Evolutionary conservation across 1,284 basidiomycete genomes (phyloP).

Genomic region (Trichosporon asahii): DNA sequence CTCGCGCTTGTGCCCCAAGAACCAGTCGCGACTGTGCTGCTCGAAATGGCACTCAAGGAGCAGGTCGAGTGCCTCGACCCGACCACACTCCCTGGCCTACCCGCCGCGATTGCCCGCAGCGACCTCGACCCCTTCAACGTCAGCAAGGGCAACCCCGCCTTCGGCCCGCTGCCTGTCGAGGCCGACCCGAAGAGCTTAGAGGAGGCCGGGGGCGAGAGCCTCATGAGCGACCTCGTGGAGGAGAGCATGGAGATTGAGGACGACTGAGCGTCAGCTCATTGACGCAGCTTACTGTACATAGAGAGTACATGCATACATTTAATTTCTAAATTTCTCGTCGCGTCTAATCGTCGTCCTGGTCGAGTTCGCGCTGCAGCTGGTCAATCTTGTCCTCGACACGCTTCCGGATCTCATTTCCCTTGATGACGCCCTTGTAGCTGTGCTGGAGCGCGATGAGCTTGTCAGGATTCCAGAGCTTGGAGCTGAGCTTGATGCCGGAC

Average conservation of each 20-base stretch:
- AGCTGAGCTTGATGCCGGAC: constrained; percentile 67
- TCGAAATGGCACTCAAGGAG: constrained; percentile 72
- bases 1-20: constrained; percentile 82
- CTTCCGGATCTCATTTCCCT: not conserved
- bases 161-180: constrained; percentile 41
- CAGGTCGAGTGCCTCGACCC: constrained; percentile 46
- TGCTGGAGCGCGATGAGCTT: constrained; percentile 66
- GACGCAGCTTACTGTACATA: not conserved
- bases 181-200: constrained; percentile 31
- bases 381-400: constrained; percentile 4
- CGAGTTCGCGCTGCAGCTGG: constrained; percentile 3
- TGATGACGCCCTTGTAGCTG: constrained; percentile 37
- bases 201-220: constrained; percentile 31
- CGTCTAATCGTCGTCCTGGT: not conserved
- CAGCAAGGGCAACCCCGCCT: constrained; percentile 42
- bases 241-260: constrained; percentile 10
- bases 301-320: constrained; percentile 3
- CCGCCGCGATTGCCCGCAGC: constrained; percentile 33
- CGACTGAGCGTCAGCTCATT: not conserved
- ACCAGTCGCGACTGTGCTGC: constrained; percentile 73
- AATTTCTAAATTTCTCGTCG: too few species aligned
- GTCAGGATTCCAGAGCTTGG: constrained; percentile 87
- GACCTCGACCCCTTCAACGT: constrained; percentile 47
- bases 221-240: constrained; percentile 11
- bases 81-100: constrained; percentile 40